These are phyloP conservation scores for Citrus unshiu DNA, from an alignment of 345 rosid species.

Conservation along the genomic window DNA sequence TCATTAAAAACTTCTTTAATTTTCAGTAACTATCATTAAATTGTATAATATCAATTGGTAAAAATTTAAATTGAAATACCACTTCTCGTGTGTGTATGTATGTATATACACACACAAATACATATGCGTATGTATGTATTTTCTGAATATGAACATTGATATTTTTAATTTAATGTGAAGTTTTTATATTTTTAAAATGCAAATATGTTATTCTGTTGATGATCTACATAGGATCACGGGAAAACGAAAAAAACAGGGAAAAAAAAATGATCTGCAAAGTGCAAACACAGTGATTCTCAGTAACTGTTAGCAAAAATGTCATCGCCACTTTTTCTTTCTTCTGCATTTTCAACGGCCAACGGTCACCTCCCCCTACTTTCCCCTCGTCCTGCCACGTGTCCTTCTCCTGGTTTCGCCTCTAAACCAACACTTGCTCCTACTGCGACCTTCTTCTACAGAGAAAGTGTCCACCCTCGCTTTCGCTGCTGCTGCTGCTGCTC, in stretches of 20 bases:
- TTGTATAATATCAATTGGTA: too few species aligned
- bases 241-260: neutral
- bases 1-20: too few species aligned
- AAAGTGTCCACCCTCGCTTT: neutral
- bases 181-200: too few species aligned
- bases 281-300: neutral
- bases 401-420: constrained; percentile 5
- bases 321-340: neutral
- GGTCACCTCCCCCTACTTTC: neutral
- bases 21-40: too few species aligned
- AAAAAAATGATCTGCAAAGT: neutral
- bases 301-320: neutral
- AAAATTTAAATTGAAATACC: too few species aligned
- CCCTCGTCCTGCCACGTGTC: constrained; percentile 17
- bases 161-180: too few species aligned
- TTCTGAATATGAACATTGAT: too few species aligned
- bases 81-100: too few species aligned
- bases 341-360: neutral
- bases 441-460: constrained; percentile 2
- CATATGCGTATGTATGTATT: too few species aligned
- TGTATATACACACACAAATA: too few species aligned
- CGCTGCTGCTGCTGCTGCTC: constrained; percentile 35
- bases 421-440: constrained; percentile 15
- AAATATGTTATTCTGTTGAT: too few species aligned
- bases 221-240: neutral